Evolutionary conservation across 352 stramenopile genomes (phyloP).

Genomic region (Globisporangium recalcitrans): DNA sequence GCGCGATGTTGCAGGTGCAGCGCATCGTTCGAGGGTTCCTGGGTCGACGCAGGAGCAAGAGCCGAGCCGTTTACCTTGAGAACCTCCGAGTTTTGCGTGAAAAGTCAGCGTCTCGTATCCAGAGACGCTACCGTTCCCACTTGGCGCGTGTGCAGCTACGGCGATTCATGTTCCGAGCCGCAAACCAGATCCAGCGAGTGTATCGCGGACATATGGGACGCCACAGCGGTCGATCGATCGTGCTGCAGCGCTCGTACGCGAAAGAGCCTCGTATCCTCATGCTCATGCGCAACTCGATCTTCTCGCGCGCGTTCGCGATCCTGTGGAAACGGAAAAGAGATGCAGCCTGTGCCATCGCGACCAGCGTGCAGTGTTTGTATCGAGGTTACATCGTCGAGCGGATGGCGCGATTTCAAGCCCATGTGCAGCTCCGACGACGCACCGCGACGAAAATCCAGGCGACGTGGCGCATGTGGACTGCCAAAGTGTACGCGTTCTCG

Average conservation of each 20-base stretch:
- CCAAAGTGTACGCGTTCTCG: constrained; percentile 44
- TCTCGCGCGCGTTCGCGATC: constrained; percentile 42
- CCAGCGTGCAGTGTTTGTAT: constrained; percentile 32
- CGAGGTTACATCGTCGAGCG: constrained; percentile 51
- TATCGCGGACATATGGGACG: constrained; percentile 49
- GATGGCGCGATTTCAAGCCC: constrained; percentile 34
- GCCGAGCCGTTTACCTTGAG: constrained; percentile 17
- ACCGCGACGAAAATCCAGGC: constrained; percentile 58
- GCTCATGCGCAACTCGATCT: constrained; percentile 42
- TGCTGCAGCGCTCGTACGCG: constrained; percentile 42
- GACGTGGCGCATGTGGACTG: constrained; percentile 75
- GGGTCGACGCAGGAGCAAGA: constrained; percentile 25
- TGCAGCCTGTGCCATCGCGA: constrained; percentile 32
- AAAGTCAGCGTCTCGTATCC: constrained; percentile 32
- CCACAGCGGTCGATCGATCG: constrained; percentile 20
- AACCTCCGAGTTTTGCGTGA: constrained; percentile 23
- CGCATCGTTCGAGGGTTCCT: constrained; percentile 36
- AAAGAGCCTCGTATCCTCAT: constrained; percentile 43
- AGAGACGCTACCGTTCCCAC: constrained; percentile 48
- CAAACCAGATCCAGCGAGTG: constrained; percentile 45
- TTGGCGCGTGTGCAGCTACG: constrained; percentile 37
- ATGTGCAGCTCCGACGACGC: constrained; percentile 30
- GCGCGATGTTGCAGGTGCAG: constrained; percentile 32
- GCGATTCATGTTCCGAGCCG: constrained; percentile 30
- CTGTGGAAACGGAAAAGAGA: constrained; percentile 60